A percentile compares a stretch with the other conserved stretches of the same genome.
Evolutionary conservation across 257 asterid species (phyloP).

Genomic region (Asclepias syriaca): DNA sequence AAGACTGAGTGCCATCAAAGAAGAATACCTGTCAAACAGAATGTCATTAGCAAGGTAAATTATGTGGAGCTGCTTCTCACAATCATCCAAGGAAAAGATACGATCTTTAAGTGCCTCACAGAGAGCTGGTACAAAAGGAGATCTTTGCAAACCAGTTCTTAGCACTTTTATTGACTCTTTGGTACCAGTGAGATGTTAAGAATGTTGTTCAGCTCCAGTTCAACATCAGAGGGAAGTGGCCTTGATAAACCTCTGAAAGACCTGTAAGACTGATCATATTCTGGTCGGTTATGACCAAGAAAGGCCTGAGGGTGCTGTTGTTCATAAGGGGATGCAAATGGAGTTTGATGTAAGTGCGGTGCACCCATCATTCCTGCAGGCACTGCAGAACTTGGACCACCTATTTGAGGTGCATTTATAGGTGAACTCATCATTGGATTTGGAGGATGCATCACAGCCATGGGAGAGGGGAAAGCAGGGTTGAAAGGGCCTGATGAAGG

Average conservation of each 20-base stretch:
- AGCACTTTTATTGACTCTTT: constrained; percentile 96
- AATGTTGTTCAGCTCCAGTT: constrained; percentile 80
- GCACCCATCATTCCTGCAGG: constrained; percentile 38
- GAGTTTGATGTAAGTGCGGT: constrained; percentile 64
- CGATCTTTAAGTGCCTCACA: constrained; percentile 93
- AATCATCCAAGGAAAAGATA: constrained; percentile 71
- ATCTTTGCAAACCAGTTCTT: constrained; percentile 98
- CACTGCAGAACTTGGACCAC: constrained; percentile 39
- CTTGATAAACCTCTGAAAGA: constrained; percentile 68
- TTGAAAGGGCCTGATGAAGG: constrained; percentile 56
- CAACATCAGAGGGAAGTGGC: constrained; percentile 90
- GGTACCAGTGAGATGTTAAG: constrained; percentile 85
- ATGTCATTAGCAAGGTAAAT: constrained; percentile 95
- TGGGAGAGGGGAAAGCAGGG: constrained; percentile 60
- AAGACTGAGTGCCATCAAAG: not conserved
- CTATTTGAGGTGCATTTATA: constrained; percentile 35
- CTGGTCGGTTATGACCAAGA: constrained; percentile 61
- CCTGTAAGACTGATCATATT: constrained; percentile 58
- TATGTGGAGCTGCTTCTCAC: constrained; percentile 89
- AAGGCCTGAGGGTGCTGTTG: constrained; percentile 70
- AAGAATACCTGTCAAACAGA: constrained; percentile 75
- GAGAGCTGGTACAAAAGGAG: constrained; percentile 66
- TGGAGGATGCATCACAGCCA: constrained; percentile 78
- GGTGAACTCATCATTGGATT: constrained; percentile 76
- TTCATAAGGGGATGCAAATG: constrained; percentile 65